Evolutionary conservation across 2,329 filamentous ascomycete genomes (phyloP), one percentile per base, ranked within the genome.

Genomic region (Fusarium setosum): DNA sequence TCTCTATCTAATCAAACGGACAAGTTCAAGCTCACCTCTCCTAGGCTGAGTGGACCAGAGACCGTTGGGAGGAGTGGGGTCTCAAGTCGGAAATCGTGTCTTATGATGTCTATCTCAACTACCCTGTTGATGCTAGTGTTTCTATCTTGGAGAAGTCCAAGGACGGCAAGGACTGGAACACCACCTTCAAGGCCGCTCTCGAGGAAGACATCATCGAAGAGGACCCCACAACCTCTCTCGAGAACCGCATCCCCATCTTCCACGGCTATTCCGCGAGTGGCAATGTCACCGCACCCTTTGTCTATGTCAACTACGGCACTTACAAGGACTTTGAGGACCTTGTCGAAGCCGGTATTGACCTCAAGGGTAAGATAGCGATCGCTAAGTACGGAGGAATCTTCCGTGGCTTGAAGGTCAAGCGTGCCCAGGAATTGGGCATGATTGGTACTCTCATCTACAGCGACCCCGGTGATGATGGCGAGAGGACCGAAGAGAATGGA

Each of bases 191-290:
- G 74, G 95, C 94, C 1, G 90, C 88, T 2, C 80, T 98, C 37
- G 88, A 92, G 69, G 96, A 99, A 77, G 93, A 97, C 73, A 85
- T 95, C 3, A 81, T 98, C 6, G 85, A 93, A 0, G 90, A 97
- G 51, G 96, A 99, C 75, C 86, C 89, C 4, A 96, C 94, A 0
- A 93, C 89, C 17, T 86, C 88, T 20, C 81, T 93, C 42, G 79
- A 86, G 10, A 86, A 94, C 71, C 84, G 93, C 26, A 86, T 98
- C 21, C 94, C 95, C 1, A 95, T 91, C 0, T 98, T 98, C 81
- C 95, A 98, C 74, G 96, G 95, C 52, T 98, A 97, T 77, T 97
- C 93, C 5, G 94, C 94, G 5, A 94, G 85, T 61, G 95, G 95
- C 24, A 97, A 98, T 76, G 95, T 96, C 45, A 97, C 95, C 0